Evolutionary conservation across 202 grass and related monocot species (phyloP).

Genomic region (Carex sylvatica): DNA sequence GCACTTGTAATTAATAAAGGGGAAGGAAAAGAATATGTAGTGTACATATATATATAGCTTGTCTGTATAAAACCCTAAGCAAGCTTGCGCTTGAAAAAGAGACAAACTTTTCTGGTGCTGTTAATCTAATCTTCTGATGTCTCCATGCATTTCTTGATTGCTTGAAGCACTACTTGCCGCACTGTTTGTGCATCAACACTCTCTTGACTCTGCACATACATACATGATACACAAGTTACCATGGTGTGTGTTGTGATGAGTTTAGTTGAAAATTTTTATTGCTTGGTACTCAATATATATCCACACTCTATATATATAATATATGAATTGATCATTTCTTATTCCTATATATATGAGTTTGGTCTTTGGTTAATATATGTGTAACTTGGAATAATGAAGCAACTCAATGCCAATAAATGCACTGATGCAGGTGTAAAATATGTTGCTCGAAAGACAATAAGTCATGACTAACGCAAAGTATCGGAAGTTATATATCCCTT

Average conservation of each 20-base stretch:
- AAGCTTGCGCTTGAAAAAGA: conserved; percentile 32
- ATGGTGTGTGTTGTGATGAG: not conserved
- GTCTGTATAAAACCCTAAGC: not conserved
- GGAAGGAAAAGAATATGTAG: not conserved
- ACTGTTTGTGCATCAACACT: conserved; percentile 54
- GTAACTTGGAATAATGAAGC: not conserved
- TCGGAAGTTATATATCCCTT: too few species aligned
- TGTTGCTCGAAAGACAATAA: not conserved
- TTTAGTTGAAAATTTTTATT: not conserved
- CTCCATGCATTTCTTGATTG: conserved; percentile 47
- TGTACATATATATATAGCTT: not conserved
- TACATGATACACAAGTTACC: not conserved
- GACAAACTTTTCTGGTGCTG: not conserved
- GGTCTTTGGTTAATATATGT: not conserved
- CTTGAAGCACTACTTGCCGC: conserved; percentile 45
- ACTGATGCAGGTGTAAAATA: not conserved
- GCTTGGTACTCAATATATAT: too few species aligned
- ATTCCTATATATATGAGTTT: not conserved
- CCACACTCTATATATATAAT: not conserved
- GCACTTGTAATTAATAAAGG: not conserved
- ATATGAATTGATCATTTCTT: not conserved
- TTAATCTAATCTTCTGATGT: not conserved
- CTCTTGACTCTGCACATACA: conserved; percentile 34
- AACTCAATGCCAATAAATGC: not conserved
- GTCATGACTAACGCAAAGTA: not conserved